Base-by-base conservation (phyloP, 1,284 basidiomycete genomes). In the Tilletiaria anomala region DNA sequence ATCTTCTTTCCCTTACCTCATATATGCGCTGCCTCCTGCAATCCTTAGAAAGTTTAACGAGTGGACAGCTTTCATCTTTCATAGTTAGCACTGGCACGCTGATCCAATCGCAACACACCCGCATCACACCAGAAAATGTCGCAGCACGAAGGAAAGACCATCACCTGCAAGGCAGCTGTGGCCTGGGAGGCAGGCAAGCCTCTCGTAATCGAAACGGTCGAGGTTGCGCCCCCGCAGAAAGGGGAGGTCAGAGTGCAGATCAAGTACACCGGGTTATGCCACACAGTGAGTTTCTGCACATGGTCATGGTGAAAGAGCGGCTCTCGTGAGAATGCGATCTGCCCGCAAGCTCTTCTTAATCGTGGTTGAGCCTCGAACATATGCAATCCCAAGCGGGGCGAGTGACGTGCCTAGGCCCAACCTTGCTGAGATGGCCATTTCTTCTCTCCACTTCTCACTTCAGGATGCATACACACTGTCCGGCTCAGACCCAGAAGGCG, bases 211-310 rank as follows among this genome's bases (percentile, higher is more conserved):
- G 91, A 97, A 70, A 78, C 84, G 24, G 79, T 97, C 61, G 81
- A 93, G 65, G 93, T 99, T 32, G 82, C 80, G 26, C 87, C 93
- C 40, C 93, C 91, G 34, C 75, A 74, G 48, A 79, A 80, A 18
- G 76, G 84, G 67, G 91, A 99, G 74, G 91, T 99, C 56, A 76
- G 91, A 48, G 86, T 96, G 67, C 78, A 80, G 61, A 83, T 97
- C 60, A 75, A 91, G 40, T 78, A 87, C 72, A 87, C 83, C 76
- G 87, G 89, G 57, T 82, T 97, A 67, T 97, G 93, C 72, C 91
- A 97, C 71, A 97, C 93, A n/a, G n/a, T n/a, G n/a, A n/a, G n/a
- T n/a, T n/a, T n/a, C n/a, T n/a, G n/a, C n/a, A n/a, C n/a, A n/a
- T n/a, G 6, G 67, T 73, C 35, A 51, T 37, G 36, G 33, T 35